Evolutionary conservation across 805 yeast genomes (phyloP), one percentile per base, ranked within the genome.

Genomic region (Yarrowia osloensis): DNA sequence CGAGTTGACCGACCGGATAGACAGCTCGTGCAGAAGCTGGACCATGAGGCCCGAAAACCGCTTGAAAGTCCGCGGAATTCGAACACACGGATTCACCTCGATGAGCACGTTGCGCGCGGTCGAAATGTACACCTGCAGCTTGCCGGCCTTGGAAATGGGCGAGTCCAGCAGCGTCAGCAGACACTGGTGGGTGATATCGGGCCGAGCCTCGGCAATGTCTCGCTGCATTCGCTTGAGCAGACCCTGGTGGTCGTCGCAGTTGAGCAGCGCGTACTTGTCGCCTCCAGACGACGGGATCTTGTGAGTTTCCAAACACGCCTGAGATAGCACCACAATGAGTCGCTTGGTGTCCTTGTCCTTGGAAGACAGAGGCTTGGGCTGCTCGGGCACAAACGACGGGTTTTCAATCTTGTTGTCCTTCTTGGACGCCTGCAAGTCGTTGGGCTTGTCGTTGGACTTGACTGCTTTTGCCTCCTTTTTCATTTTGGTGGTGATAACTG

Each of bases 171-270:
- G 82, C 3, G 99, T 94, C 78, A 95, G 82, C 47, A 95, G 85
- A 82, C 99, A 95, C 79, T 94, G 99, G 77, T 95, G 99, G 50
- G 99, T 95, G 74, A 95, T 95, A 77, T 95, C 99, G n/a, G 99
- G 99, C 78, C 99, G 87, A 8, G 98, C 98, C 76, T 95, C 99
- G 59, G 97, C 91, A 70, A 95, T 94, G 75, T 95, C 98, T 76
- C 98, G 86, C 65, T 96, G 97, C 96, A 94, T 91, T 76, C 92
- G 94, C 77, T 94, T 89, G 73, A 95, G 81, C 65, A 94, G 81
- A 17, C 98, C 98, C 80, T 95, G 99, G 77, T 95, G 99, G 77
- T 95, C 99, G 77, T 95, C 99, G 82, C 99, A 95, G 81, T 95
- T 95, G 74, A 95, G 82, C 69, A 95, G 80, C 0, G 97, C 98